phyloP scores from a whole-genome alignment of 176 grass and related monocot species.

The Canna indica region DNA sequence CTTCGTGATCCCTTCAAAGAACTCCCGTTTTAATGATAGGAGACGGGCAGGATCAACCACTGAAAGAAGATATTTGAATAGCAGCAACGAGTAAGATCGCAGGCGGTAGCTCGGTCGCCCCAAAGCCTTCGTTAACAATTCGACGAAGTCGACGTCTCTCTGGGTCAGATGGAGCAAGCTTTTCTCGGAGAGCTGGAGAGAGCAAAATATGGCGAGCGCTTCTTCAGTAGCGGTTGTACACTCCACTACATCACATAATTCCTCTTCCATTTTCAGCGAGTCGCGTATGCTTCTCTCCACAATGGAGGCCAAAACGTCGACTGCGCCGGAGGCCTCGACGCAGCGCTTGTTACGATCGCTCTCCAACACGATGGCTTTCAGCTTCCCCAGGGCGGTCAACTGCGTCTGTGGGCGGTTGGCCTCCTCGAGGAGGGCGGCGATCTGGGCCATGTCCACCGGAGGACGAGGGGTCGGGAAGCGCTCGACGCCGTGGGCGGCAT shows the following conservation, averaged over 20 bases:
- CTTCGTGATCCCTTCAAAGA: constrained; percentile 29
- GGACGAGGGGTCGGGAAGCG: constrained; percentile 2
- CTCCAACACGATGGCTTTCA: constrained; percentile 39
- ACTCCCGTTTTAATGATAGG: constrained; percentile 14
- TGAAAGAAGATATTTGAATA: constrained; percentile 24
- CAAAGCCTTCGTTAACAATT: constrained; percentile 25
- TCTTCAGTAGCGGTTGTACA: not conserved
- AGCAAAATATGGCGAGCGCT: constrained; percentile 13
- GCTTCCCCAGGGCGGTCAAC: constrained; percentile 28
- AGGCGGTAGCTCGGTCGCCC: not conserved
- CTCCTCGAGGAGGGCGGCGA: constrained; percentile 1
- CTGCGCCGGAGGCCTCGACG: constrained; percentile 38
- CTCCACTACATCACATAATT: not conserved
- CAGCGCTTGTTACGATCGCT: constrained; percentile 68
- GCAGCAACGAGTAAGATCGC: constrained; percentile 11
- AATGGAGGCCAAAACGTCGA: constrained; percentile 40
- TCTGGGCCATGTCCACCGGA: constrained; percentile 25
- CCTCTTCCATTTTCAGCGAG: not conserved
- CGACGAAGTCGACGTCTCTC: constrained; percentile 18
- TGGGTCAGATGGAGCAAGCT: constrained; percentile 4
- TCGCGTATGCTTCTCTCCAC: constrained; percentile 16
- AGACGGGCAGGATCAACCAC: not conserved
- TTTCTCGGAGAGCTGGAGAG: constrained; percentile 24
- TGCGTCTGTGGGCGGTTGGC: not conserved
- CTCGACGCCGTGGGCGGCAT: constrained; percentile 28